Evolutionary conservation across 2,329 filamentous ascomycete species (phyloP).

Genomic region (Sphaerulina populicola): DNA sequence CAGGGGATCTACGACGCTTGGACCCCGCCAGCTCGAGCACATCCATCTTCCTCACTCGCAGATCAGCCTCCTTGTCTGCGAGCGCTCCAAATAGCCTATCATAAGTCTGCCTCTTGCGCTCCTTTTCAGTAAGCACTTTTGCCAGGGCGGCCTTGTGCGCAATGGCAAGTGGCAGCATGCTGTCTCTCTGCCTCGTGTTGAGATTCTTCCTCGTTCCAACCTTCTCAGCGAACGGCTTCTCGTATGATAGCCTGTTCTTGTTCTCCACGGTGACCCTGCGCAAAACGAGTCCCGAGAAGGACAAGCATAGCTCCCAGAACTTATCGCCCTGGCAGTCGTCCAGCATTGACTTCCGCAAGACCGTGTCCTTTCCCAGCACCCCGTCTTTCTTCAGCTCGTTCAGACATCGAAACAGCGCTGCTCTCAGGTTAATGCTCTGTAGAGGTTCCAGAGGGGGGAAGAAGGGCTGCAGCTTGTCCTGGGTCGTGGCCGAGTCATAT

Average conservation of each 20-base stretch:
- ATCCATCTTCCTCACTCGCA: slow-evolving; percentile 45
- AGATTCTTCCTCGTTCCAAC: slow-evolving; percentile 39
- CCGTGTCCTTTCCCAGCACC: slow-evolving; percentile 65
- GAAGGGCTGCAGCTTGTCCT: slow-evolving; percentile 76
- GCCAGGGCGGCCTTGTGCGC: slow-evolving; percentile 62
- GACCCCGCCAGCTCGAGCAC: slow-evolving; percentile 15
- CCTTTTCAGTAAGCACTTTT: slow-evolving; percentile 52
- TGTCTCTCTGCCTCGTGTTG: slow-evolving; percentile 30
- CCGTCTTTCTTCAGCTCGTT: slow-evolving; percentile 85
- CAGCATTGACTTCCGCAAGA: slow-evolving; percentile 87
- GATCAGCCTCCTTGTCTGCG: slow-evolving; percentile 35
- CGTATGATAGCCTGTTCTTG: slow-evolving; percentile 34
- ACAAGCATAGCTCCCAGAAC: slow-evolving; percentile 74
- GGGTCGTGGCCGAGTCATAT: slow-evolving; percentile 70
- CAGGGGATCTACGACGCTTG: slow-evolving; percentile 23
- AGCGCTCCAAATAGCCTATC: slow-evolving; percentile 53
- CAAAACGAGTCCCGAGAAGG: slow-evolving; percentile 76
- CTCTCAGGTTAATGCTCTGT: slow-evolving; percentile 82
- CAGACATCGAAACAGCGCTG: slow-evolving; percentile 70
- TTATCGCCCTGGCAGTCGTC: slow-evolving; percentile 92
- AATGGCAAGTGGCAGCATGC: slow-evolving; percentile 58
- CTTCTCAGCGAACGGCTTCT: slow-evolving; percentile 42
- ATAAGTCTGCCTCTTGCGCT: slow-evolving; percentile 52
- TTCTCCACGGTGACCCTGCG: slow-evolving; percentile 51
- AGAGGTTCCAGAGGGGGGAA: slow-evolving; percentile 85